A percentile compares a stretch with the other conserved stretches of the same genome.
Conservation (phyloP, 108 stramenopile species). For the Cylindrotheca closterium region DNA sequence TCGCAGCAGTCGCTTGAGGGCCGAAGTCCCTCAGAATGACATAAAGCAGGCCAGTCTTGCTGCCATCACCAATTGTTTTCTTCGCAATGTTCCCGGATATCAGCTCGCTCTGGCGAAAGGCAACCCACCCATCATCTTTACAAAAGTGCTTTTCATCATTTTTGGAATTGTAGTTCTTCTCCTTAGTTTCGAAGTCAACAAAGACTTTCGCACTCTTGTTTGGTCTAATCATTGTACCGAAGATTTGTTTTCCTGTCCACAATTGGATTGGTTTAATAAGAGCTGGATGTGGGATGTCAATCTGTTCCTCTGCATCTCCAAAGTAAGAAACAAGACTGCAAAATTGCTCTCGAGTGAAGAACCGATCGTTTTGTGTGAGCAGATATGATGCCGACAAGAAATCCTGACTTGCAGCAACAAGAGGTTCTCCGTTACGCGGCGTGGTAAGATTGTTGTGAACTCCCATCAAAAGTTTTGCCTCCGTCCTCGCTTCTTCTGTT, state of each 20-base stretch:
- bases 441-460: constrained; percentile 95
- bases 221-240: constrained; percentile 84
- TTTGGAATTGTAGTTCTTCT: constrained; percentile 85
- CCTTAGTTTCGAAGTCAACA: constrained; percentile 93
- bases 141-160: constrained; percentile 71
- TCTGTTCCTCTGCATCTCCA: constrained; percentile 88
- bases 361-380: constrained; percentile 92
- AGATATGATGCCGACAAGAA: constrained; percentile 95
- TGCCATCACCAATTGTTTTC: constrained; percentile 95
- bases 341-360: constrained; percentile 90
- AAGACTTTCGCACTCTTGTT: constrained; percentile 56
- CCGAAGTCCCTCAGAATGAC: constrained; percentile 88
- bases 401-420: constrained; percentile 96
- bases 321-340: constrained; percentile 87
- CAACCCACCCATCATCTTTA: constrained; percentile 95
- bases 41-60: constrained; percentile 94
- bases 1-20: constrained; percentile 60
- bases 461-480: constrained; percentile 92
- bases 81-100: constrained; percentile 94
- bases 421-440: constrained; percentile 97
- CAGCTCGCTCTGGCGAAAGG: constrained; percentile 90
- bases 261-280: constrained; percentile 90
- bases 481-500: constrained; percentile 98
- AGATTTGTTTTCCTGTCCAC: constrained; percentile 99
- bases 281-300: constrained; percentile 91